Percentiles rank a stretch among this genome's conserved stretches.
phyloP scores from a whole-genome alignment of 2,329 filamentous ascomycete genomes.

The Colletotrichum horii region DNA sequence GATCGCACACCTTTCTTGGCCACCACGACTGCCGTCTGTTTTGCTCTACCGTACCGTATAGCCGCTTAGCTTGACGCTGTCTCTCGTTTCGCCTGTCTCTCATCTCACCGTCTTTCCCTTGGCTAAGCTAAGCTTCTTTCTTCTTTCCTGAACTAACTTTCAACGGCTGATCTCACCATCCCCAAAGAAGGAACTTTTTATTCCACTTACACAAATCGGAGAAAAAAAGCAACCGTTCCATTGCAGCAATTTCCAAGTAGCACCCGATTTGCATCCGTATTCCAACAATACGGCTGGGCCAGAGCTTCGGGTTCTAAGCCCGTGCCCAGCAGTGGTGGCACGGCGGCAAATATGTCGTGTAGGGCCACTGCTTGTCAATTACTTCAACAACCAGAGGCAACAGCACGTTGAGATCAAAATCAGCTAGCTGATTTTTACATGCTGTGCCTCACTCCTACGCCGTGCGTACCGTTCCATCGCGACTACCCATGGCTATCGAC shows the following conservation, averaged over 20 bases:
- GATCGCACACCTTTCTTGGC: background rate
- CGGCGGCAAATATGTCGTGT: background rate
- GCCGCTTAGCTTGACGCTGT: background rate
- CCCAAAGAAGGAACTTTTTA: background rate
- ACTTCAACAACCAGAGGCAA: background rate
- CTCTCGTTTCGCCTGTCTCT: background rate
- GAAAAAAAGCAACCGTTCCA: background rate
- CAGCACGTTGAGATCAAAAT: background rate
- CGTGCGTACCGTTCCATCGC: background rate
- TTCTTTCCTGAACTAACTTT: background rate
- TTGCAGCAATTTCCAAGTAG: background rate
- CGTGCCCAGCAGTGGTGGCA: background rate
- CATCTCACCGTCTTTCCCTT: background rate
- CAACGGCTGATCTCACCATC: background rate
- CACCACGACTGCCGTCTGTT: background rate
- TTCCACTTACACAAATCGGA: background rate
- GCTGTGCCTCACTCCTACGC: background rate
- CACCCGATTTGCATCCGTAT: background rate
- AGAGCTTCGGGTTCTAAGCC: background rate
- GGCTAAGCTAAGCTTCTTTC: background rate
- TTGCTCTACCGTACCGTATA: background rate
- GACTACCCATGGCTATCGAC: background rate
- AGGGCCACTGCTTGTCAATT: background rate
- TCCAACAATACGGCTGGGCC: background rate
- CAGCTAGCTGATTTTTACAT: background rate